A percentile compares a stretch with the other conserved stretches of the same genome.
phyloP scores from a whole-genome alignment of 805 yeast species.

The Wickerhamia fluorescens region DNA sequence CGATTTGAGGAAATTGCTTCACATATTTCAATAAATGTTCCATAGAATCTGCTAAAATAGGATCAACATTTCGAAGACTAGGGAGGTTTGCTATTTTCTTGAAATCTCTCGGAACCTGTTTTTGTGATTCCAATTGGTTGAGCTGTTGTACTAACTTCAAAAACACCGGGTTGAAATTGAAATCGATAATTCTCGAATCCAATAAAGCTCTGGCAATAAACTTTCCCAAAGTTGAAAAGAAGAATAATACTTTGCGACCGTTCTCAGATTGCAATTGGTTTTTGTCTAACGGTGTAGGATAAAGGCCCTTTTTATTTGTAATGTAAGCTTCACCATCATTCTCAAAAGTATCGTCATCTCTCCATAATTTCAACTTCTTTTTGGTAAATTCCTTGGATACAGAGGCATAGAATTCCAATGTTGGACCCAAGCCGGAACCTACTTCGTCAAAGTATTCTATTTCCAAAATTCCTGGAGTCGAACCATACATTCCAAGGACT shows the following conservation, averaged over 20 bases:
- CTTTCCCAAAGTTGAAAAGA: slow-evolving; percentile 67
- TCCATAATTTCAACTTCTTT: slow-evolving; percentile 61
- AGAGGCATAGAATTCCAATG: slow-evolving; percentile 81
- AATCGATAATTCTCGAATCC: slow-evolving; percentile 84
- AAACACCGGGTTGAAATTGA: slow-evolving; percentile 65
- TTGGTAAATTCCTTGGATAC: slow-evolving; percentile 70
- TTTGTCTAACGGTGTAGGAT: slow-evolving; percentile 58
- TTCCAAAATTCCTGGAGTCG: slow-evolving; percentile 76
- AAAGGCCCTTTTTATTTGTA: slow-evolving; percentile 47
- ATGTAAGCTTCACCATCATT: slow-evolving; percentile 29
- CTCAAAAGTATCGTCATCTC: slow-evolving; percentile 25
- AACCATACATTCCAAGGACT: slow-evolving; percentile 67
- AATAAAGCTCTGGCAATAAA: slow-evolving; percentile 81
- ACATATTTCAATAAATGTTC: slow-evolving; percentile 40
- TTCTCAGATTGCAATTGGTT: slow-evolving; percentile 18
- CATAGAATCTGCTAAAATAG: slow-evolving; percentile 51
- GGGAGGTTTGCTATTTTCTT: slow-evolving; percentile 25
- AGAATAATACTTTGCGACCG: slow-evolving; percentile 37
- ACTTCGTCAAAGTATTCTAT: slow-evolving; percentile 85
- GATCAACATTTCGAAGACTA: slow-evolving; percentile 47
- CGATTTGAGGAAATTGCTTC: slow-evolving; percentile 13
- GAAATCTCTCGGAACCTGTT: slow-evolving; percentile 6
- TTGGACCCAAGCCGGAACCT: slow-evolving; percentile 97
- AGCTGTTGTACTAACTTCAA: slow-evolving; percentile 48
- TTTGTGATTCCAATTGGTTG: slow-evolving; percentile 10